A percentile compares a stretch with the other conserved stretches of the same genome.
Conservation (phyloP, 139 green algal species). For the Zygnema circumcarinatum region DNA sequence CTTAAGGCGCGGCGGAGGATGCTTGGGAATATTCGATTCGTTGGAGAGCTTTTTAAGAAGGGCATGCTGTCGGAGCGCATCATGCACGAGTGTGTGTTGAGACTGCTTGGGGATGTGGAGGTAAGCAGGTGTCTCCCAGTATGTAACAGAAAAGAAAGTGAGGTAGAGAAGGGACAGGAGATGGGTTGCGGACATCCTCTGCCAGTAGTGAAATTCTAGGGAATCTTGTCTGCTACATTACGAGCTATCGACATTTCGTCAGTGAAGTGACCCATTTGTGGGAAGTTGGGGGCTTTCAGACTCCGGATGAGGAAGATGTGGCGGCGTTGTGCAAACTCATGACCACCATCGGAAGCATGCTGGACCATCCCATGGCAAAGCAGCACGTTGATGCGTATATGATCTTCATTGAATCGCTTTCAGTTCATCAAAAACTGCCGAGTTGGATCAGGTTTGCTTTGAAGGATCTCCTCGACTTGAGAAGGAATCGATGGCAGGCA, state of each 20-base stretch:
- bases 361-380: conserved; percentile 67
- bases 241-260: no score
- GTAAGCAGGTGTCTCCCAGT: no score
- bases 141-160: no score
- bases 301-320: conserved; percentile 85
- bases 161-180: no score
- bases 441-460: conserved; percentile 66
- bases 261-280: no score
- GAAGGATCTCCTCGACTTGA: conserved; percentile 67
- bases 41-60: conserved; percentile 95
- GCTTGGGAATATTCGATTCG: conserved; percentile 98
- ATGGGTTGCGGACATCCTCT: no score
- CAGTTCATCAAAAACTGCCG: conserved; percentile 46
- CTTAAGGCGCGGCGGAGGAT: conserved; percentile 69
- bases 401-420: conserved; percentile 57
- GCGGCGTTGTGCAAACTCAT: conserved; percentile 98
- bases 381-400: conserved; percentile 68
- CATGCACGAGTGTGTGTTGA: conserved; percentile 93
- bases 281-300: neutral
- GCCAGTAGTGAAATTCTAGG: no score
- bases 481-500: conserved; percentile 61
- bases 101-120: conserved; percentile 64
- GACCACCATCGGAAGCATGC: conserved; percentile 70
- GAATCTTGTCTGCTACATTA: no score
- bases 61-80: conserved; percentile 95